phyloP scores from a whole-genome alignment of 768 basidiomycete species.

The Pleurotus cornucopiae region DNA sequence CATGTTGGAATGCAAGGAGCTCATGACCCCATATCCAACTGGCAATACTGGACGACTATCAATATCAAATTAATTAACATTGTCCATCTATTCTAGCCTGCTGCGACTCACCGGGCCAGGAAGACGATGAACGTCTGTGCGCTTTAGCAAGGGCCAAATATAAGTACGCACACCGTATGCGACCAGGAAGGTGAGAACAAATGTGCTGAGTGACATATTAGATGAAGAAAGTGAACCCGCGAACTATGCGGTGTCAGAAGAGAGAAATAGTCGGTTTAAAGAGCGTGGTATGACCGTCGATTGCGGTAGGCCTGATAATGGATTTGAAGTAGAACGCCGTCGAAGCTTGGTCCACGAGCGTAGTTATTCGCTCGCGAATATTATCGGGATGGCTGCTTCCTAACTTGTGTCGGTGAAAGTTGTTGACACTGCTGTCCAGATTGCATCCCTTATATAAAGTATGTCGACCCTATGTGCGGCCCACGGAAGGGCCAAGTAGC shows the following conservation, averaged over 20 bases:
- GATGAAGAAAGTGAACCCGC: not conserved
- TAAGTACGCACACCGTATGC: conserved; percentile 4
- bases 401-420: not conserved
- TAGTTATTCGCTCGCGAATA: not conserved
- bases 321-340: not conserved
- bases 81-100: not conserved
- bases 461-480: not conserved
- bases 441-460: not conserved
- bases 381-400: not conserved
- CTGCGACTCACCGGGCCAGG: conserved; percentile 18
- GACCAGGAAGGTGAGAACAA: conserved; percentile 9
- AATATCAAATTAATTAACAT: not conserved
- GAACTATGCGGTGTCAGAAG: not conserved
- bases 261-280: not conserved
- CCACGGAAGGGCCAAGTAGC: not conserved
- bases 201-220: conserved; percentile 6
- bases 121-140: conserved; percentile 12
- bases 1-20: conserved; percentile 25
- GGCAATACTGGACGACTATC: conserved; percentile 16
- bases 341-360: not conserved
- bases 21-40: conserved; percentile 35
- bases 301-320: not conserved
- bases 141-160: not conserved
- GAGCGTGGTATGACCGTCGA: not conserved
- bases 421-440: not conserved